Percentiles rank a stretch among this genome's conserved stretches.
These are phyloP conservation scores for Blastomyces silverae DNA, from an alignment of 2,329 filamentous ascomycete genomes.

Conservation along the genomic window DNA sequence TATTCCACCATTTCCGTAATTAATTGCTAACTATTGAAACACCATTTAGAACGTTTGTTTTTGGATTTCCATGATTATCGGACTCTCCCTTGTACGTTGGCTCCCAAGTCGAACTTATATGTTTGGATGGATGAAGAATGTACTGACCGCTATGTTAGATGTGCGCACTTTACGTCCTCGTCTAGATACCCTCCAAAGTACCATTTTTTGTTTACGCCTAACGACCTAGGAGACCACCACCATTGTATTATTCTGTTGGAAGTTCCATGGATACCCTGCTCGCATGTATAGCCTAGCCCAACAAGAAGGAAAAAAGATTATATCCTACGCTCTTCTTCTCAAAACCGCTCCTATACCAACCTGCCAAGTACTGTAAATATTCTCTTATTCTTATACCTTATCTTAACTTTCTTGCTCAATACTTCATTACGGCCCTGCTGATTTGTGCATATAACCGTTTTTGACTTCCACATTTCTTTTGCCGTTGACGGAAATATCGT, in stretches of 20 bases:
- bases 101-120: not conserved
- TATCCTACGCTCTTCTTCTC: not conserved
- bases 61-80: conserved; percentile 87
- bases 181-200: conserved; percentile 31
- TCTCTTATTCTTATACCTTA: not conserved
- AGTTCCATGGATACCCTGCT: not conserved
- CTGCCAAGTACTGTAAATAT: conserved; percentile 1
- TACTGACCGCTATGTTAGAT: conserved; percentile 38
- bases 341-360: not conserved
- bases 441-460: not conserved
- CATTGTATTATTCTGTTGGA: not conserved
- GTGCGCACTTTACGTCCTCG: conserved; percentile 55
- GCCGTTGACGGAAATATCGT: not conserved
- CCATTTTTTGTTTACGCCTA: not conserved
- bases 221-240: not conserved
- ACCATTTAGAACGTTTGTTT: conserved; percentile 64
- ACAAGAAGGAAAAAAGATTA: not conserved
- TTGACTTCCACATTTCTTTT: not conserved
- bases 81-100: conserved; percentile 64
- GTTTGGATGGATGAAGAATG: not conserved
- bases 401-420: not conserved
- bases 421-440: not conserved
- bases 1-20: not conserved
- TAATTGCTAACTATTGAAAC: conserved; percentile 10
- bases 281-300: not conserved